Percentiles rank a stretch among this genome's conserved stretches.
These are phyloP conservation scores for Albizia julibrissin DNA, from an alignment of 306 rosid species.

Conservation along the genomic window DNA sequence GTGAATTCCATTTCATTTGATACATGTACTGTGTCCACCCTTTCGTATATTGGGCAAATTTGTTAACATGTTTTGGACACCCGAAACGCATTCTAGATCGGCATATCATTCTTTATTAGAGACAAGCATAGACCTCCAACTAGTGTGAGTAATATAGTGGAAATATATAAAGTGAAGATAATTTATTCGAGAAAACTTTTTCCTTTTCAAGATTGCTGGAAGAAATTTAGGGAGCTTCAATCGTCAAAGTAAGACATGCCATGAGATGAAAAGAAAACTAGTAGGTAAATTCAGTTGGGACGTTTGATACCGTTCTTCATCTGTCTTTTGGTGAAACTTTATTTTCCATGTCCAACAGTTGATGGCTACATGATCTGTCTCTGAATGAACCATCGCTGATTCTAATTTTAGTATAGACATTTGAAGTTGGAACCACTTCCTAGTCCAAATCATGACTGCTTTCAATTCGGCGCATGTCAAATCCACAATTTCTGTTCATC, in stretches of 20 bases:
- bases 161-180: background rate
- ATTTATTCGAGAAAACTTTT: background rate
- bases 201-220: background rate
- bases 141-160: background rate
- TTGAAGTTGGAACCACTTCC: background rate
- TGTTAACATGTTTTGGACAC: background rate
- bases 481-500: too few species aligned
- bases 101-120: background rate
- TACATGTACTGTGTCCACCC: background rate
- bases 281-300: background rate
- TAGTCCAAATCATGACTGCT: background rate
- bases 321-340: background rate
- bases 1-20: background rate
- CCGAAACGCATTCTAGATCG: background rate
- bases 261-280: background rate
- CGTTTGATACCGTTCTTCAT: background rate
- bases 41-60: background rate
- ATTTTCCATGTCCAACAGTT: background rate
- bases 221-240: background rate
- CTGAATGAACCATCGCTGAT: background rate
- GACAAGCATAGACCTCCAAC: background rate
- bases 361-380: background rate
- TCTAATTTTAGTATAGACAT: background rate
- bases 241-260: background rate
- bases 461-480: background rate